Evolutionary conservation across 257 asterid species (phyloP), one percentile per base, ranked within the genome.

Genomic region (Paulownia fortunei): DNA sequence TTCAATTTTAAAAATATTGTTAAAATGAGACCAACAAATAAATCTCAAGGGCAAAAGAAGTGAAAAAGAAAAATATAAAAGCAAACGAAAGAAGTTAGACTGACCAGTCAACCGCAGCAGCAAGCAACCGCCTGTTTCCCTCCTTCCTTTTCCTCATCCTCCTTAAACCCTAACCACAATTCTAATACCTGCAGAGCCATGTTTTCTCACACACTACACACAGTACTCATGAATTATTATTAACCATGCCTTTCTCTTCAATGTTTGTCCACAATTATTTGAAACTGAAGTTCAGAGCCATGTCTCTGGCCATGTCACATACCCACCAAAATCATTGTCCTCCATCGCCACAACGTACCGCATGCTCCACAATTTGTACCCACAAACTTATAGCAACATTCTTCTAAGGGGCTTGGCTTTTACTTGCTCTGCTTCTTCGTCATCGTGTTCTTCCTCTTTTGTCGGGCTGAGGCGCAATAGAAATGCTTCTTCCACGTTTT

Each of bases 111-210:
- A 6, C 11, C 2, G 49, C 69, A 60, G 23, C 65, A 60, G 23
- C 65, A 61, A 36, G 65, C 78, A 64, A 26, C 55, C 46, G 36
- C 65, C 71, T 4, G 42, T 16, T 74, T 15, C 60, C 80, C 11
- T 27, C 73, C 62, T 23, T 13, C 64, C 49, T 3, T 70, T 61
- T 61, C n/a, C n/a, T 37, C 78, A 36, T 47, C 80, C 21, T 24
- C 76, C 66, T 81, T 83, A 84, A 88, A 92, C 92, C 97, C 96
- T 86, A 87, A 83, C 85, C 81, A 77, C 80, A 79, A 46, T 47
- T 56, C 62, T 16, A 30, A 39, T 2, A 6, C 24, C 75, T 18
- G 24, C 41, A 69, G 3, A 32, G 51, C 79, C 34, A 76, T 77
- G 84, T 51, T 34, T 12, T 51, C 49, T 69, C 77, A 52, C 81